Conservation (phyloP, 768 basidiomycete species). For the Leccinum subtestaceum region DNA sequence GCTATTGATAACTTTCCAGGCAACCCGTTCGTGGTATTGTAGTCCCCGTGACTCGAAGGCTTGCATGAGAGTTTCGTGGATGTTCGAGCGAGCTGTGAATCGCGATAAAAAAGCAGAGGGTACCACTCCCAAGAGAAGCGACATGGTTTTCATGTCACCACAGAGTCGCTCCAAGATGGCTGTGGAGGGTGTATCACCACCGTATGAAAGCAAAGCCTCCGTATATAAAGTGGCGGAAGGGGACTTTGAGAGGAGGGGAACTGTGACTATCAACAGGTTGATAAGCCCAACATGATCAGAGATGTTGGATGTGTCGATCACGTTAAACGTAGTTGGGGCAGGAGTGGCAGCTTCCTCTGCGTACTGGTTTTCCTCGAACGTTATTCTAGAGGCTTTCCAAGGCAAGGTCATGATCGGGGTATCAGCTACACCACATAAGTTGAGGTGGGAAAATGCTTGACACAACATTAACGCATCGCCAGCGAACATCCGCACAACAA, state of each 20-base stretch:
- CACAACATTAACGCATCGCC: conserved; percentile 32
- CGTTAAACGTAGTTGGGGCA: conserved; percentile 31
- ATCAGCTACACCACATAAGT: conserved; percentile 1
- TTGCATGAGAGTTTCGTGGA: conserved; percentile 19
- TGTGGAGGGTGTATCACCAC: conserved; percentile 7
- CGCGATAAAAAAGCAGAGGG: conserved; percentile 26
- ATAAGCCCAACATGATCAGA: conserved; percentile 31
- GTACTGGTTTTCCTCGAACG: conserved; percentile 24
- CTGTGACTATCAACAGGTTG: conserved; percentile 23
- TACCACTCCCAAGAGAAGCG: conserved; percentile 28
- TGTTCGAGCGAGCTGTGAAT: conserved; percentile 31
- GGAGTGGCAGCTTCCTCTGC: conserved; percentile 7
- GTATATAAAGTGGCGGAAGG: conserved; percentile 30
- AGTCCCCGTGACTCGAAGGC: not conserved
- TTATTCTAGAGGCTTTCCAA: conserved; percentile 26
- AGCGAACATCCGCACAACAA: conserved; percentile 30
- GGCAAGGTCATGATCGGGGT: conserved; percentile 22
- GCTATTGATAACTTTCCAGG: conserved; percentile 23
- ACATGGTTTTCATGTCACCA: conserved; percentile 28
- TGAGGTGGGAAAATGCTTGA: conserved; percentile 20
- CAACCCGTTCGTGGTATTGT: conserved; percentile 25
- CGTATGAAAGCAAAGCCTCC: conserved; percentile 21
- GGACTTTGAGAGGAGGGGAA: conserved; percentile 24
- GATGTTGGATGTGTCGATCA: conserved; percentile 35
- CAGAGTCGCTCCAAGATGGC: conserved; percentile 25